Conservation (phyloP, 345 rosid species). For the Euclidium syriacum region DNA sequence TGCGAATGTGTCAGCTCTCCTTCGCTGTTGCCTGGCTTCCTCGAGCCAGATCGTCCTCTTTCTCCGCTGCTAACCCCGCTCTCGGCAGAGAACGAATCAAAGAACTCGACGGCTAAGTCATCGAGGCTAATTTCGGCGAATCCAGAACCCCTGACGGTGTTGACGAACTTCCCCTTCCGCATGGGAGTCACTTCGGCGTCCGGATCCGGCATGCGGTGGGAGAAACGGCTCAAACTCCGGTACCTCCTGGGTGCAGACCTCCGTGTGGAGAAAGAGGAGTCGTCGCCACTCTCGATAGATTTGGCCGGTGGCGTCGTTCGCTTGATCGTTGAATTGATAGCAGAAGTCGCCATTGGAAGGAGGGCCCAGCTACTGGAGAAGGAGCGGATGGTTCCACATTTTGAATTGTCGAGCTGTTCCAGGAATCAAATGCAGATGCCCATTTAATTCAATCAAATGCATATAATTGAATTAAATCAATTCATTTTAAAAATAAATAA, state of each 20-base stretch:
- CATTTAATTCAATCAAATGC: not conserved
- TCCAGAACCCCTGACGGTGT: slow-evolving; percentile 73
- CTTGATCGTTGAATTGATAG: slow-evolving; percentile 60
- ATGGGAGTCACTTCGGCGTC: slow-evolving; percentile 43
- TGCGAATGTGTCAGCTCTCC: slow-evolving; percentile 34
- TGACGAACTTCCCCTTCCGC: slow-evolving; percentile 68
- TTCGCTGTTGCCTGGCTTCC: slow-evolving; percentile 21
- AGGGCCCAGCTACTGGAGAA: not conserved
- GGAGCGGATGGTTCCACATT: slow-evolving; percentile 23
- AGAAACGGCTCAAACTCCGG: slow-evolving; percentile 85
- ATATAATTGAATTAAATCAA: not conserved
- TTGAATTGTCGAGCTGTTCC: slow-evolving; percentile 15
- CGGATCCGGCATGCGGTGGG: slow-evolving; percentile 41
- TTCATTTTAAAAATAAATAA: no score
- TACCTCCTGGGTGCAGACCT: slow-evolving; percentile 53
- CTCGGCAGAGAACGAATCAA: slow-evolving; percentile 39
- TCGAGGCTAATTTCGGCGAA: slow-evolving; percentile 82
- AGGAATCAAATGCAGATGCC: not conserved
- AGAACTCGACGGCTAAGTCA: slow-evolving; percentile 69
- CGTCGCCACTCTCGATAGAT: slow-evolving; percentile 40
- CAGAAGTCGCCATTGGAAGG: slow-evolving; percentile 70
- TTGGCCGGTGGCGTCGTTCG: slow-evolving; percentile 41
- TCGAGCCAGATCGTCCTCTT: slow-evolving; percentile 46
- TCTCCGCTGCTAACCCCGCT: slow-evolving; percentile 30
- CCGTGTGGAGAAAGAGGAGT: slow-evolving; percentile 43